Evolutionary conservation across 345 rosid genomes (phyloP), one percentile per base, ranked within the genome.

Genomic region (Trapa bicornis): DNA sequence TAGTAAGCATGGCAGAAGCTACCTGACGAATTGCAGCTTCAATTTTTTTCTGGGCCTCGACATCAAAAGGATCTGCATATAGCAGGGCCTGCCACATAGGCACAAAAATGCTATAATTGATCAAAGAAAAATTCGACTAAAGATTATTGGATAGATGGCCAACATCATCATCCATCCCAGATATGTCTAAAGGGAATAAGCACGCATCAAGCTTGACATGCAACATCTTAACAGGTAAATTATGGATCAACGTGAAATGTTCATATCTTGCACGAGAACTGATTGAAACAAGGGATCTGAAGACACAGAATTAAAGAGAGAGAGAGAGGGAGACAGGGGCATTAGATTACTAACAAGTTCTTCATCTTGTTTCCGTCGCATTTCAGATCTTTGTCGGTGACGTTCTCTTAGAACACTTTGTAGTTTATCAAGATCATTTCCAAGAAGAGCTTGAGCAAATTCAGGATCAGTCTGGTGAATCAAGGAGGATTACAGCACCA

Each of bases 1-100:
- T 43, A 58, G 22, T 12, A 47, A 70, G 48, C 70, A 70, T 70
- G 67, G 61, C 67, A 72, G 13, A 61, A 74, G 76, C 65, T 66
- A 91, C 99, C 95, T 94, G 99, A 7, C 83, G 90, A 78, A 94
- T 94, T 74, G 96, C 89, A 74, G 92, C 99, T 87, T 94, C 99
- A 37, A 94, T 91, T 84, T 91, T 94, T 86, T 73, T 91, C 71
- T 94, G 99, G 67, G 97, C 91, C 75, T 94, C 99, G 70, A 89
- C 89, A 68, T 91, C 97, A 80, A 94, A 91, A 71, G 99, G 99
- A 84, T 94, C 99, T 22, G 99, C 99, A 72, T 85, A 61, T 43
- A 87, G 86, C 73, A 94, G 97, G 48, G 91, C 97, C 99, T 91
- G 72, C 38, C 11, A 67, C 37, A 61, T 22, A 15, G 2, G 22